Percentiles rank a stretch among this genome's conserved stretches.
phyloP scores from a whole-genome alignment of 192 early-diverging fungal species.

The Podila minutissima region DNA sequence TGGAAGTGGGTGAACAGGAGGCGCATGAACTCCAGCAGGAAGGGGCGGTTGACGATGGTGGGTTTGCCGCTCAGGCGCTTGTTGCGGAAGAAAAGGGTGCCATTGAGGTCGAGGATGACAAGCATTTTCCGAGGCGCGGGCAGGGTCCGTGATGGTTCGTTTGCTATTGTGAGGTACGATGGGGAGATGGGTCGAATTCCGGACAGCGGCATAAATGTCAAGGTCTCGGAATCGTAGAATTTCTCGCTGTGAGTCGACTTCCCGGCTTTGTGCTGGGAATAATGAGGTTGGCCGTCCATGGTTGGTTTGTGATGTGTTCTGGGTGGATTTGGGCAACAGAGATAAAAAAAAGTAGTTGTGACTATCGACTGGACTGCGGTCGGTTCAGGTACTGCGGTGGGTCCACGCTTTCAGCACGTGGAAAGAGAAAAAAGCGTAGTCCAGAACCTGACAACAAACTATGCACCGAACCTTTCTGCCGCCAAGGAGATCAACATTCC shows the following conservation, averaged over 20 bases:
- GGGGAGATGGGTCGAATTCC: conserved; percentile 30
- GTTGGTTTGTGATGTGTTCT: neutral
- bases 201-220: conserved; percentile 16
- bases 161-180: conserved; percentile 2
- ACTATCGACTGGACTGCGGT: no score
- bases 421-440: no score
- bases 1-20: conserved; percentile 66
- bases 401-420: no score
- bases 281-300: neutral
- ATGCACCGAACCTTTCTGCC: no score
- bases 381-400: no score
- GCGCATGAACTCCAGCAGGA: conserved; percentile 59
- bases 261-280: neutral
- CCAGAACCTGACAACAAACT: no score
- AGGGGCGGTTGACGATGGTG: conserved; percentile 56
- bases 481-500: no score
- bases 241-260: neutral
- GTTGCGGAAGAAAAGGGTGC: conserved; percentile 67
- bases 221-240: conserved; percentile 2
- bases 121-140: conserved; percentile 44
- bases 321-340: no score
- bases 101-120: conserved; percentile 78
- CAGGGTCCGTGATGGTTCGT: neutral
- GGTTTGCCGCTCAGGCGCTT: neutral
- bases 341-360: no score